phyloP scores from a whole-genome alignment of 2,329 filamentous ascomycete species.

The Chrysoporthe puriensis region DNA sequence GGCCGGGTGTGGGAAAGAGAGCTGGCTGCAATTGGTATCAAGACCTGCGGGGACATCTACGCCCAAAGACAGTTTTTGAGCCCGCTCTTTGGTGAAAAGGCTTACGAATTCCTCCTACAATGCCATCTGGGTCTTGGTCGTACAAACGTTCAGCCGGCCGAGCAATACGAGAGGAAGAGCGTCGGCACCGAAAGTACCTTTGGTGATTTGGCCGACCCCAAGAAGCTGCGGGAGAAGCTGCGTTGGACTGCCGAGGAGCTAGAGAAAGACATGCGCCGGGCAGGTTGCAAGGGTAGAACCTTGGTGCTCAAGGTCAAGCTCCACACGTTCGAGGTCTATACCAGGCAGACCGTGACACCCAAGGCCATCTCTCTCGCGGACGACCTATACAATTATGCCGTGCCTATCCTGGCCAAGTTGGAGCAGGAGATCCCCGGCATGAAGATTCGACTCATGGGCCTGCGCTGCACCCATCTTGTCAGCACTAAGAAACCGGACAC shows the following conservation, averaged over 20 bases:
- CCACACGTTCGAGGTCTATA: conserved; percentile 90
- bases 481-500: conserved; percentile 82
- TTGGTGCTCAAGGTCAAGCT: conserved; percentile 91
- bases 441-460: conserved; percentile 82
- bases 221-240: conserved; percentile 75
- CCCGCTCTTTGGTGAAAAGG: conserved; percentile 87
- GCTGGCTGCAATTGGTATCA: conserved; percentile 82
- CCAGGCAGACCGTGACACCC: conserved; percentile 76
- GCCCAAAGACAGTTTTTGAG: conserved; percentile 72
- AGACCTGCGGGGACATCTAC: conserved; percentile 88
- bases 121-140: conserved; percentile 86
- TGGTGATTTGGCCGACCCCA: conserved; percentile 71
- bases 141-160: conserved; percentile 81
- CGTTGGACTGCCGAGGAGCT: conserved; percentile 81
- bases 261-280: conserved; percentile 79
- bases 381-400: conserved; percentile 78
- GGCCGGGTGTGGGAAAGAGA: conserved; percentile 92
- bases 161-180: conserved; percentile 89
- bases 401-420: conserved; percentile 83
- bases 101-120: conserved; percentile 81
- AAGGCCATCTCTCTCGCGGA: conserved; percentile 74
- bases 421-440: conserved; percentile 81
- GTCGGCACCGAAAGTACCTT: conserved; percentile 95
- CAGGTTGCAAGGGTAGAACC: conserved; percentile 87
- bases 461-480: conserved; percentile 85